A percentile compares a stretch with the other conserved stretches of the same genome.
These are phyloP conservation scores for Cladosporium sp. DNA, from an alignment of 2,329 filamentous ascomycete genomes.

Conservation along the genomic window DNA sequence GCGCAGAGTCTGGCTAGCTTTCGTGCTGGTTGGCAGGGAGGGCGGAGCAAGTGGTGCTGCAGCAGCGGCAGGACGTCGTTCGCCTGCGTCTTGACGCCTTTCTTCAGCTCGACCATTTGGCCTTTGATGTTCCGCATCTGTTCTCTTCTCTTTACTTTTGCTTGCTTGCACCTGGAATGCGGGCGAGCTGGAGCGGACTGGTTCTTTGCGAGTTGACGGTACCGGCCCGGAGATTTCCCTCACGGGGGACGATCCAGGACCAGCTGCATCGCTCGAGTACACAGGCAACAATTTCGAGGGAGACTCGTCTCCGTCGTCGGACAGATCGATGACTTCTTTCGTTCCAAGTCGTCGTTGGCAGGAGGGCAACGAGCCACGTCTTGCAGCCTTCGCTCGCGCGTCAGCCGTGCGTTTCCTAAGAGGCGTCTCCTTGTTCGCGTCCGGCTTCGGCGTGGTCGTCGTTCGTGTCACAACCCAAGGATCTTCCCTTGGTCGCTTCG, in stretches of 20 bases:
- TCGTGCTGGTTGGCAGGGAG: neutral
- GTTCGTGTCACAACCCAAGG: conserved; percentile 20
- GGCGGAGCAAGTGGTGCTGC: conserved; percentile 1
- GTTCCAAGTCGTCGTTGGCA: conserved; percentile 20
- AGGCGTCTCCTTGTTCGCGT: conserved; percentile 16
- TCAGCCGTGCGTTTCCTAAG: conserved; percentile 24
- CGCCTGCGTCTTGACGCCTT: conserved; percentile 14
- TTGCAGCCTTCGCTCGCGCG: conserved; percentile 16
- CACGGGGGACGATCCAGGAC: conserved; percentile 18
- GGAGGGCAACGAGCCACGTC: conserved; percentile 13
- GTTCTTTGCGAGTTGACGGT: neutral
- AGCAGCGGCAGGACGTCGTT: conserved; percentile 16
- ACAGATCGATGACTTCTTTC: conserved; percentile 31
- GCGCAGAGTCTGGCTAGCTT: conserved; percentile 30
- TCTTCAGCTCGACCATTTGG: neutral
- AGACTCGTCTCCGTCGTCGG: conserved; percentile 29
- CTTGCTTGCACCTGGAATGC: conserved; percentile 23
- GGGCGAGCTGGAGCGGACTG: conserved; percentile 31
- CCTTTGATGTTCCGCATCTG: neutral
- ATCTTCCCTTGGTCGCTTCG: conserved; percentile 30
- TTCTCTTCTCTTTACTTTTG: neutral
- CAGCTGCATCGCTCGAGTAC: conserved; percentile 23
- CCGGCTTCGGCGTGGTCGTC: conserved; percentile 3
- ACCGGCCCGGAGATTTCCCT: conserved; percentile 14
- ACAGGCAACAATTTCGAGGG: conserved; percentile 20